These are phyloP conservation scores for Tricharina praecox DNA, from an alignment of 495 filamentous ascomycete species.

Conservation along the genomic window DNA sequence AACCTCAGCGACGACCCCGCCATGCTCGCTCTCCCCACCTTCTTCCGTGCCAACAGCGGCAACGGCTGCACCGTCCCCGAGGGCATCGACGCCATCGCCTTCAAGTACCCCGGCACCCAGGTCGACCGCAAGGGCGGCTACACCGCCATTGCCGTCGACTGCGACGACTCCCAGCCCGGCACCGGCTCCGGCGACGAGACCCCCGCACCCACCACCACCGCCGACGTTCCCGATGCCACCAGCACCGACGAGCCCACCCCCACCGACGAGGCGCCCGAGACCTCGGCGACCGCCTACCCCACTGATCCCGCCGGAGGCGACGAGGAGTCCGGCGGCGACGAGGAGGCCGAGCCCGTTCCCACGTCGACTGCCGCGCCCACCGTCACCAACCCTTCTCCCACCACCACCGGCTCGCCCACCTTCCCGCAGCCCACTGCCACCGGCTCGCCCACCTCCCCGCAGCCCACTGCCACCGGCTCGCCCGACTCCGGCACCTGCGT, in stretches of 20 bases:
- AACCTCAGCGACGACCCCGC: conserved; percentile 25
- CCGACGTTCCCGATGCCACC: neutral
- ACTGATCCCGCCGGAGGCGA: conserved; percentile 12
- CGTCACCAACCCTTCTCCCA: neutral
- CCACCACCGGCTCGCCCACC: too few species aligned
- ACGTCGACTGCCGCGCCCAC: conserved; percentile 9
- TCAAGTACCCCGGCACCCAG: conserved; percentile 21
- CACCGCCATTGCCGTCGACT: conserved; percentile 6
- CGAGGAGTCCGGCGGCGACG: conserved; percentile 10
- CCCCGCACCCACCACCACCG: neutral
- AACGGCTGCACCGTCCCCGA: conserved; percentile 21
- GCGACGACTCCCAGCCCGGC: conserved; percentile 13
- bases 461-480: neutral
- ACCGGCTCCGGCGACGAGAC: neutral
- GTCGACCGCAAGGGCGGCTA: neutral
- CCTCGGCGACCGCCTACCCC: neutral
- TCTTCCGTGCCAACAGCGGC: conserved; percentile 65
- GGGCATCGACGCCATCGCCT: conserved; percentile 11
- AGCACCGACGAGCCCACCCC: neutral
- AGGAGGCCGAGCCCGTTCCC: conserved; percentile 14
- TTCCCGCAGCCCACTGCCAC: neutral
- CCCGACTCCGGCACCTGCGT: conserved; percentile 10
- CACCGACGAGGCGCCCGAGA: neutral
- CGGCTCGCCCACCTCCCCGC: neutral
- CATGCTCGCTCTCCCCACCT: conserved; percentile 44